Evolutionary conservation across 164 flowering plant genomes (phyloP).

Genomic region (Brasenia schreberi): DNA sequence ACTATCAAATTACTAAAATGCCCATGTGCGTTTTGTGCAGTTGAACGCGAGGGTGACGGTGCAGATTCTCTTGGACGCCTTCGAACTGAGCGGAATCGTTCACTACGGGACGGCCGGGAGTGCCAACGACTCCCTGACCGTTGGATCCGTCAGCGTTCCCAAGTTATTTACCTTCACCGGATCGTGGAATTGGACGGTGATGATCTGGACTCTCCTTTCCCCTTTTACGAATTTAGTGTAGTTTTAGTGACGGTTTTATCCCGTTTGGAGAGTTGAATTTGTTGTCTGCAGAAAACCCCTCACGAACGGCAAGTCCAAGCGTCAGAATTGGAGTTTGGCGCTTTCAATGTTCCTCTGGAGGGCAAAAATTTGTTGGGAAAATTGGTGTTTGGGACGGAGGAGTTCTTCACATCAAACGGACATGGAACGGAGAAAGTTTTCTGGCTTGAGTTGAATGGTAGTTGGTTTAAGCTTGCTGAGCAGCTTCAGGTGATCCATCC

Average conservation of each 20-base stretch:
- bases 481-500: slow-evolving; percentile 22
- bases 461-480: slow-evolving; percentile 24
- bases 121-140: slow-evolving; percentile 25
- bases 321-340: slow-evolving; percentile 24
- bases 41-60: slow-evolving; percentile 42
- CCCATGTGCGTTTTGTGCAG: slow-evolving; percentile 9
- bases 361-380: slow-evolving; percentile 32
- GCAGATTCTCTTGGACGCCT: slow-evolving; percentile 32
- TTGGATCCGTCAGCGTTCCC: slow-evolving; percentile 41
- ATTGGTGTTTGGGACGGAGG: slow-evolving; percentile 25
- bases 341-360: slow-evolving; percentile 24
- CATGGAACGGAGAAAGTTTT: slow-evolving; percentile 32
- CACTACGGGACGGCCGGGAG: slow-evolving; percentile 56
- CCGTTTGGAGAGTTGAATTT: no score
- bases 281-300: slow-evolving; percentile 17
- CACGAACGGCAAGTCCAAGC: slow-evolving; percentile 6
- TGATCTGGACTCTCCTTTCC: background rate
- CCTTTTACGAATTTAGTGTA: background rate
- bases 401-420: slow-evolving; percentile 21
- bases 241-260: background rate
- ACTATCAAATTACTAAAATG: background rate
- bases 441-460: slow-evolving; percentile 26
- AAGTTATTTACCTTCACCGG: slow-evolving; percentile 29
- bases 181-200: slow-evolving; percentile 51
- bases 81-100: slow-evolving; percentile 34